Conservation (phyloP, 1,284 basidiomycete species). For the Sanguinoderma infundibulare region DNA sequence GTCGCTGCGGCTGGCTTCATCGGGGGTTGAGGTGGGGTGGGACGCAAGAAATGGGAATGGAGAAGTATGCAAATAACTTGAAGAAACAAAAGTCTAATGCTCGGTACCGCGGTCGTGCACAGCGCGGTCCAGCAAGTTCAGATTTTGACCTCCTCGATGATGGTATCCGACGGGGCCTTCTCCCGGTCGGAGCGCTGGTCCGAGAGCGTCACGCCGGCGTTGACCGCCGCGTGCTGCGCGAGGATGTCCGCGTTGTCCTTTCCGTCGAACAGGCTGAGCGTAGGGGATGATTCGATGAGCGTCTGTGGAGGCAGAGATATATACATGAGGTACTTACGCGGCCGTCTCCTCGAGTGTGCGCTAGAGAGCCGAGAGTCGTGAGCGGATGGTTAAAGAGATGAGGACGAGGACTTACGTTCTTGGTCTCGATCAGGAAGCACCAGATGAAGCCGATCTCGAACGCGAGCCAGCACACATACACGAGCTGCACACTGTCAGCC, state of each 20-base stretch:
- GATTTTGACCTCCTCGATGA: conserved; percentile 28
- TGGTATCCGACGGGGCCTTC: conserved; percentile 29
- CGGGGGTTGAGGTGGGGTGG: too few relatives aligned
- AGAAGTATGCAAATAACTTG: background rate
- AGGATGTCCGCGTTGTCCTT: conserved; percentile 30
- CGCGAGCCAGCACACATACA: conserved; percentile 39
- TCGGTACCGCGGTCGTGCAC: background rate
- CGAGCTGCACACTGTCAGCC: conserved; percentile 24
- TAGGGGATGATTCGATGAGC: background rate
- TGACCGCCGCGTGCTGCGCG: conserved; percentile 29
- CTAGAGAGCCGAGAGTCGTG: conserved; percentile 14
- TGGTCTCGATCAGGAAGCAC: conserved; percentile 52
- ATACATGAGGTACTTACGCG: conserved; percentile 26
- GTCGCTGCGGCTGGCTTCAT: background rate
- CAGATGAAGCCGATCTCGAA: conserved; percentile 64
- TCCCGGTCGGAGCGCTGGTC: conserved; percentile 30
- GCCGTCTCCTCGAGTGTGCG: conserved; percentile 39
- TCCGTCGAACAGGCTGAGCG: conserved; percentile 35
- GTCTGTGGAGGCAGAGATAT: too few relatives aligned
- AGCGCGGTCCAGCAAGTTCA: background rate
- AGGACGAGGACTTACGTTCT: conserved; percentile 30
- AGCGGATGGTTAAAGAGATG: background rate
- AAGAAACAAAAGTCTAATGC: background rate
- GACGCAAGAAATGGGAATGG: background rate
- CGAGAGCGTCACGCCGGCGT: conserved; percentile 23